Evolutionary conservation across 2,329 filamentous ascomycete species (phyloP).

Genomic region (Orbilia blumenaviensis): DNA sequence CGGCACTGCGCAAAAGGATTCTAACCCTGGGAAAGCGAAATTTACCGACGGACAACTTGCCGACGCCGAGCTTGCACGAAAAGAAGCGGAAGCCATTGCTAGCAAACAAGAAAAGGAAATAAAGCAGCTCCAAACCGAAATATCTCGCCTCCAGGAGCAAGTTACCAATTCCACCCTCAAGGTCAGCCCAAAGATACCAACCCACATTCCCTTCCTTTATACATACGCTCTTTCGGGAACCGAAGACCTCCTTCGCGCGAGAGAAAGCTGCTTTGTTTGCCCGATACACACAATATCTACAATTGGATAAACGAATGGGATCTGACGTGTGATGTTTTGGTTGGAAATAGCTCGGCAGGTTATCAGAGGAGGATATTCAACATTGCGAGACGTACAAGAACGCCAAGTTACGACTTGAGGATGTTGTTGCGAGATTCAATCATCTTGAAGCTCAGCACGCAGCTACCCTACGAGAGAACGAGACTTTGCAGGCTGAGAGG

Average conservation of each 20-base stretch:
- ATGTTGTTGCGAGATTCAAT: conserved; percentile 90
- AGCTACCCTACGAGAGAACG: conserved; percentile 82
- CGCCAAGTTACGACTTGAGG: conserved; percentile 87
- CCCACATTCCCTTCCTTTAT: conserved; percentile 48
- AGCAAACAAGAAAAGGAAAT: conserved; percentile 89
- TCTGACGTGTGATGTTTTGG: conserved; percentile 53
- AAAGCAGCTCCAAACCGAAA: conserved; percentile 79
- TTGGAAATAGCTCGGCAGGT: conserved; percentile 69
- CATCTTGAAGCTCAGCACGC: conserved; percentile 88
- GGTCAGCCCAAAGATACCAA: conserved; percentile 55
- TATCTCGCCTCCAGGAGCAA: conserved; percentile 77
- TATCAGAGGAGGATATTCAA: conserved; percentile 92
- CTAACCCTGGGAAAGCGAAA: conserved; percentile 65
- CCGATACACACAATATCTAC: conserved; percentile 24
- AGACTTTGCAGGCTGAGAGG: conserved; percentile 84
- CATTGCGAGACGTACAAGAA: conserved; percentile 93
- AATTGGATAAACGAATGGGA: conserved; percentile 40
- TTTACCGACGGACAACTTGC: conserved; percentile 69
- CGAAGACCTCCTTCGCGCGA: conserved; percentile 52
- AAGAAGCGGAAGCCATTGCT: conserved; percentile 78
- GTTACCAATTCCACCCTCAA: conserved; percentile 73
- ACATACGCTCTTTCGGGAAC: conserved; percentile 44
- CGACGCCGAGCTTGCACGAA: conserved; percentile 78
- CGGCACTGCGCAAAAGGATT: conserved; percentile 60
- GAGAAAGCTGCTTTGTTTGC: conserved; percentile 52